These are phyloP conservation scores for Podaxis sp. DNA, from an alignment of 768 basidiomycete genomes.

Conservation along the genomic window DNA sequence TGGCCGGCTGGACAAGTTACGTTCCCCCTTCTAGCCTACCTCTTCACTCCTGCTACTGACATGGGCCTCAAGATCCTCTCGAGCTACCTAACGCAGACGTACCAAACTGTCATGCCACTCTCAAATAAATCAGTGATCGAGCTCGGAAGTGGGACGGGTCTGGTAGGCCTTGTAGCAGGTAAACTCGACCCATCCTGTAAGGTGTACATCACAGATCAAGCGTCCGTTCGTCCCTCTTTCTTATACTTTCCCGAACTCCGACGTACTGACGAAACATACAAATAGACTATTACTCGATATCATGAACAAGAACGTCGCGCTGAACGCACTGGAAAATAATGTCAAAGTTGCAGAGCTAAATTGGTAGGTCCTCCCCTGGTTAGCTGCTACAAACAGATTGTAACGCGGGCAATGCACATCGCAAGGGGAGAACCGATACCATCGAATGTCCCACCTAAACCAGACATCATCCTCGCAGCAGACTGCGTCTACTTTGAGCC, in stretches of 20 bases:
- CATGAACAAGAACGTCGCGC: constrained; percentile 69
- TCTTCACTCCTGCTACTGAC: constrained; percentile 13
- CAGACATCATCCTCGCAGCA: constrained; percentile 80
- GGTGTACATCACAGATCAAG: constrained; percentile 90
- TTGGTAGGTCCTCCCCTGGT: constrained; percentile 53
- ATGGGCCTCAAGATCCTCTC: constrained; percentile 63
- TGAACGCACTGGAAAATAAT: constrained; percentile 56
- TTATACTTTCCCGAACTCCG: not conserved
- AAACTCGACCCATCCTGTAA: constrained; percentile 50
- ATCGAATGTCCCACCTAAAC: constrained; percentile 33
- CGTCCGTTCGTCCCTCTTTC: constrained; percentile 50
- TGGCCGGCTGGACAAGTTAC: constrained; percentile 91
- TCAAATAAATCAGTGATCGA: constrained; percentile 65
- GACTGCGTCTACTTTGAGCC: constrained; percentile 98
- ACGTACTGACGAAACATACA: constrained; percentile 12
- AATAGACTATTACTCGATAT: constrained; percentile 71
- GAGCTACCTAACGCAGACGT: constrained; percentile 58
- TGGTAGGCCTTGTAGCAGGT: constrained; percentile 85
- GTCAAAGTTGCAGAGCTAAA: constrained; percentile 72
- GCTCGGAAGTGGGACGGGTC: constrained; percentile 88
- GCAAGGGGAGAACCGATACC: constrained; percentile 67
- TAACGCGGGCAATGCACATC: constrained; percentile 12
- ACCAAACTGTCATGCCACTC: constrained; percentile 46
- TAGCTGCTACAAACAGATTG: constrained; percentile 7
- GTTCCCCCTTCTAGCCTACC: constrained; percentile 17